A percentile compares a stretch with the other conserved stretches of the same genome.
Conservation (phyloP, 768 basidiomycete species). For the Gymnopilus junonius region DNA sequence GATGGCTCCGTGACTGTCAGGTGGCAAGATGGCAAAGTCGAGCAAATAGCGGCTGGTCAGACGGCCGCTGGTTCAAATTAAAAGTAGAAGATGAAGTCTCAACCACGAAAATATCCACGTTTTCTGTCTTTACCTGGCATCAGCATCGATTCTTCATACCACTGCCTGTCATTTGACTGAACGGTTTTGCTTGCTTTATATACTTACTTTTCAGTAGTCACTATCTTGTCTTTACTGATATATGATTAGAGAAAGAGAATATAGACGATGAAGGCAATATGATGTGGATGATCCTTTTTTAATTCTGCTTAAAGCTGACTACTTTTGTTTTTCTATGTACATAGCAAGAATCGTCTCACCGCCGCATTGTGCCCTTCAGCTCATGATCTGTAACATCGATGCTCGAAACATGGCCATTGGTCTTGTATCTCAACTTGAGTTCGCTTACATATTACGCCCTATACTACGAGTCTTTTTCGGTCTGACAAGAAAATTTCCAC, state of each 20-base stretch:
- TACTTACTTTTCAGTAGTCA: not conserved
- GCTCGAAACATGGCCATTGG: too few species aligned
- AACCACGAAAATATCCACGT: not conserved
- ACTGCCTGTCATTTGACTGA: not conserved
- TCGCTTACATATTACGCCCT: too few species aligned
- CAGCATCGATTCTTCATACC: not conserved
- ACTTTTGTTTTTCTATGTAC: too few species aligned
- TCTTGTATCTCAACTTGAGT: too few species aligned
- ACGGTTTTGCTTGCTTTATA: not conserved
- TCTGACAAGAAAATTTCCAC: too few species aligned
- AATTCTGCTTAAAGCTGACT: too few species aligned
- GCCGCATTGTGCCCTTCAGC: too few species aligned
- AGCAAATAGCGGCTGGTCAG: constrained; percentile 12
- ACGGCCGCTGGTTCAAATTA: not conserved
- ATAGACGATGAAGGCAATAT: not conserved
- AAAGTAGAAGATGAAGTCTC: not conserved
- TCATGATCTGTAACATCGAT: too few species aligned
- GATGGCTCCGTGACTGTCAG: constrained; percentile 15
- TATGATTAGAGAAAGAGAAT: not conserved
- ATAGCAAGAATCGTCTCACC: too few species aligned
- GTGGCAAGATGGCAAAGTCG: constrained; percentile 16
- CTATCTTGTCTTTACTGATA: not conserved
- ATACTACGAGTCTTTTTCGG: too few species aligned
- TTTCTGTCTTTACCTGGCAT: not conserved
- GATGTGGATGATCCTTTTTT: too few species aligned